These are phyloP conservation scores for Byssochlamys sp. DNA, from an alignment of 2,329 filamentous ascomycete genomes.

Conservation along the genomic window DNA sequence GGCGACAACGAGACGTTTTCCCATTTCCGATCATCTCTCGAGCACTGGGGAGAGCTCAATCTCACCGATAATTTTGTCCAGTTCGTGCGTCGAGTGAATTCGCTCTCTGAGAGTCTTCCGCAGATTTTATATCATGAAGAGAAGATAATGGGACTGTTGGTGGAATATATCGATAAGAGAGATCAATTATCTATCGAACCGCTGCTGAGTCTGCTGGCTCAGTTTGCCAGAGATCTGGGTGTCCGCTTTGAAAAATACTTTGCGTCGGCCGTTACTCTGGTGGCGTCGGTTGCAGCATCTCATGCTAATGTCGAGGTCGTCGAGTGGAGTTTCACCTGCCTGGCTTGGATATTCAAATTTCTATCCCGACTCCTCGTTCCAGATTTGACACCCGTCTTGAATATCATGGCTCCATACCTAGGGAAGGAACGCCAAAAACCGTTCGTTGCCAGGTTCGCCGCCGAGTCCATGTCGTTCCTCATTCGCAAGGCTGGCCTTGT, in stretches of 20 bases:
- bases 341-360: conserved; percentile 96
- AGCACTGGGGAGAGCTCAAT: conserved; percentile 88
- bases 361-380: conserved; percentile 77
- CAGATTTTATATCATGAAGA: conserved; percentile 87
- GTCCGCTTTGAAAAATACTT: conserved; percentile 83
- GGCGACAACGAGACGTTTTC: conserved; percentile 66
- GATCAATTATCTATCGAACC: conserved; percentile 77
- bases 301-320: conserved; percentile 78
- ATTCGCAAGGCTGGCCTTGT: conserved; percentile 76
- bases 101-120: conserved; percentile 77
- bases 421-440: conserved; percentile 73
- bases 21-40: conserved; percentile 71
- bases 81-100: conserved; percentile 65
- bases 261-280: conserved; percentile 59
- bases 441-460: conserved; percentile 83
- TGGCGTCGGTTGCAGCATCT: conserved; percentile 68
- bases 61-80: conserved; percentile 68
- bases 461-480: conserved; percentile 88
- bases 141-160: conserved; percentile 68
- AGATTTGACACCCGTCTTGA: conserved; percentile 73
- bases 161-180: conserved; percentile 64
- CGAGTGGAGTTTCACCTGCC: conserved; percentile 89
- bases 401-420: conserved; percentile 72
- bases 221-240: conserved; percentile 90
- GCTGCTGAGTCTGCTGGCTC: conserved; percentile 74